These are phyloP conservation scores for Volvox africanus DNA, from an alignment of 139 green algal genomes.

Conservation along the genomic window DNA sequence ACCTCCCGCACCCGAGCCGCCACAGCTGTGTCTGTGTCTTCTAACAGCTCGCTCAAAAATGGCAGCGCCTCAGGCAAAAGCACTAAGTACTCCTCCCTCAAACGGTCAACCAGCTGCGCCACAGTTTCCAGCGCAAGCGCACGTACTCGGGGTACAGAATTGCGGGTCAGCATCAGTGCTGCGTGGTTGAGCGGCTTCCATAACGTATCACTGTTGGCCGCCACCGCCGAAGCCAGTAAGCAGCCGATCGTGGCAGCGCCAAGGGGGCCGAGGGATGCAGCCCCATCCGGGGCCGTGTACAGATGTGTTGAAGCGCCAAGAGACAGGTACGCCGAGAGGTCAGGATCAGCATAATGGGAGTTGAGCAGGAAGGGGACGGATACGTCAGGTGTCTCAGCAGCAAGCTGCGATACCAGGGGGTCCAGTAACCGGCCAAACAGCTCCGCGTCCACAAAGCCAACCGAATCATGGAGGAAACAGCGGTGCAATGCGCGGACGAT, in stretches of 20 bases:
- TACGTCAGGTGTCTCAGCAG: constrained; percentile 41
- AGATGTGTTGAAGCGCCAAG: not conserved
- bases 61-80: constrained; percentile 90
- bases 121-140: constrained; percentile 66
- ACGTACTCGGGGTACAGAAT: not conserved
- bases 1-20: constrained; percentile 72
- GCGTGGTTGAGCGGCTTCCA: constrained; percentile 92
- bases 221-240: constrained; percentile 84
- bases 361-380: constrained; percentile 1
- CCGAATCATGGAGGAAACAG: constrained; percentile 86
- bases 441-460: constrained; percentile 79
- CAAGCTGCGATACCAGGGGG: constrained; percentile 70
- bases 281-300: constrained; percentile 33
- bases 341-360: constrained; percentile 36
- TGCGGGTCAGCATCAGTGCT: constrained; percentile 65
- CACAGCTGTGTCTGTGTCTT: constrained; percentile 84
- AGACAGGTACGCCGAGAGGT: constrained; percentile 34
- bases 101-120: constrained; percentile 65
- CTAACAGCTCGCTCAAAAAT: constrained; percentile 93
- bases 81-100: constrained; percentile 90
- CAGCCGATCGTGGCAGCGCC: constrained; percentile 60
- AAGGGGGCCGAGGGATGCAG: not conserved
- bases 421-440: constrained; percentile 78
- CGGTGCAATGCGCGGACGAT: constrained; percentile 85
- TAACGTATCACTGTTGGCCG: constrained; percentile 75